Evolutionary conservation across 495 filamentous ascomycete species (phyloP).

Genomic region (Chlorociboria aeruginascens): DNA sequence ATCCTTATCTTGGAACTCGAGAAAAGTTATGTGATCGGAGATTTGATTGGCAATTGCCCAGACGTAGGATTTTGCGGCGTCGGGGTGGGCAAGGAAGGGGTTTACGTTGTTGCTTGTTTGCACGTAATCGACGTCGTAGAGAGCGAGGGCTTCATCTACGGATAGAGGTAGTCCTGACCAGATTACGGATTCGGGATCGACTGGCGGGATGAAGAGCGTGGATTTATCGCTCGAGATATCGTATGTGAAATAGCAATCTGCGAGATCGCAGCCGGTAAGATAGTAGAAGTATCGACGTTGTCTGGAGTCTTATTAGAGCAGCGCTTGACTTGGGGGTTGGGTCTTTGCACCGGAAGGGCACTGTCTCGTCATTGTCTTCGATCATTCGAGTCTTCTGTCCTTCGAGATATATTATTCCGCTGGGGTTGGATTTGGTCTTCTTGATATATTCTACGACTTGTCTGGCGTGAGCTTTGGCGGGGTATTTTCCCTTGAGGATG

Average conservation of each 20-base stretch:
- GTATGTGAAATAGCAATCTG: conserved; percentile 76
- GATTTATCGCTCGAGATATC: conserved; percentile 57
- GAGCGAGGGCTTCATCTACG: conserved; percentile 54
- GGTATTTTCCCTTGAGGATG: conserved; percentile 67
- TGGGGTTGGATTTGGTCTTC: conserved; percentile 42
- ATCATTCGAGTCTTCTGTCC: conserved; percentile 62
- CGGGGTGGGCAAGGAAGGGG: conserved; percentile 18
- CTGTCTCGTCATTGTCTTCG: conserved; percentile 72
- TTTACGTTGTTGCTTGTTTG: conserved; percentile 20
- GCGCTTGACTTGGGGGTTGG: neutral
- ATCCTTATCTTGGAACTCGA: conserved; percentile 50
- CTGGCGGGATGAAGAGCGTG: conserved; percentile 85
- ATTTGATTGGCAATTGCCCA: conserved; percentile 65
- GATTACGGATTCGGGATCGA: conserved; percentile 82
- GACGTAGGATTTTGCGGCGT: conserved; percentile 33
- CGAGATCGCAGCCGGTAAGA: conserved; percentile 72
- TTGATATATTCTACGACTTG: conserved; percentile 69
- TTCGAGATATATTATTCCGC: conserved; percentile 75
- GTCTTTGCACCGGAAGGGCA: conserved; percentile 56
- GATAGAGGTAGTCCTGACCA: conserved; percentile 87
- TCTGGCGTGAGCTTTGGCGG: conserved; percentile 81
- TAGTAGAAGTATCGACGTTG: conserved; percentile 95
- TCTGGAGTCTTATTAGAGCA: conserved; percentile 25
- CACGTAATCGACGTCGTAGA: conserved; percentile 51
- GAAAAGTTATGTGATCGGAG: conserved; percentile 49